These are phyloP conservation scores for Chytriomyces hyalinus DNA, from an alignment of 192 early-diverging fungal genomes.

Conservation along the genomic window DNA sequence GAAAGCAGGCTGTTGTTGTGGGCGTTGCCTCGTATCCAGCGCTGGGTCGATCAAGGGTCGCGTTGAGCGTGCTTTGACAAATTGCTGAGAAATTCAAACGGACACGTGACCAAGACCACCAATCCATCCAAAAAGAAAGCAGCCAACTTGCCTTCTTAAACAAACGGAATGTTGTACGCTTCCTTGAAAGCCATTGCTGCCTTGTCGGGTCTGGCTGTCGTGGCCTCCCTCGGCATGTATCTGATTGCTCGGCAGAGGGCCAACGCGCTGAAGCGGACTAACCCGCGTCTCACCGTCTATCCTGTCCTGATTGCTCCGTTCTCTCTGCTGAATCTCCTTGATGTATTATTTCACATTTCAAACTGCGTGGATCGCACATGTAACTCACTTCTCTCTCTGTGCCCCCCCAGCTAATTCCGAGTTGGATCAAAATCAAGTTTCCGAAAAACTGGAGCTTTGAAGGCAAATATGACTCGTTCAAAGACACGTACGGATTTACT, in stretches of 20 bases:
- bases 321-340: not conserved
- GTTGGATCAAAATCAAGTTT: slow-evolving; percentile 1
- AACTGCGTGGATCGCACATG: not conserved
- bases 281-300: not conserved
- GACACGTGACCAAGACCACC: too few relatives aligned
- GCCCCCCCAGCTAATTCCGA: not conserved
- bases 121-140: too few relatives aligned
- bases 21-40: too few relatives aligned
- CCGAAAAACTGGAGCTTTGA: slow-evolving; percentile 1
- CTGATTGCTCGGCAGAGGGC: not conserved
- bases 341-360: not conserved
- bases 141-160: too few relatives aligned
- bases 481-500: not conserved
- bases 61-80: too few relatives aligned
- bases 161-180: too few relatives aligned
- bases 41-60: too few relatives aligned
- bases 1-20: too few relatives aligned
- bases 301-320: not conserved
- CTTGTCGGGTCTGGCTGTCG: not conserved
- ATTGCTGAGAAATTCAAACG: too few relatives aligned
- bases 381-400: not conserved
- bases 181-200: too few relatives aligned
- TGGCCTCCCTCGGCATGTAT: not conserved
- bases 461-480: slow-evolving; percentile 1
- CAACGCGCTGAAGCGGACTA: not conserved